Conservation (phyloP, 2,329 filamentous ascomycete genomes). For the Paecilomyces fulvus region DNA sequence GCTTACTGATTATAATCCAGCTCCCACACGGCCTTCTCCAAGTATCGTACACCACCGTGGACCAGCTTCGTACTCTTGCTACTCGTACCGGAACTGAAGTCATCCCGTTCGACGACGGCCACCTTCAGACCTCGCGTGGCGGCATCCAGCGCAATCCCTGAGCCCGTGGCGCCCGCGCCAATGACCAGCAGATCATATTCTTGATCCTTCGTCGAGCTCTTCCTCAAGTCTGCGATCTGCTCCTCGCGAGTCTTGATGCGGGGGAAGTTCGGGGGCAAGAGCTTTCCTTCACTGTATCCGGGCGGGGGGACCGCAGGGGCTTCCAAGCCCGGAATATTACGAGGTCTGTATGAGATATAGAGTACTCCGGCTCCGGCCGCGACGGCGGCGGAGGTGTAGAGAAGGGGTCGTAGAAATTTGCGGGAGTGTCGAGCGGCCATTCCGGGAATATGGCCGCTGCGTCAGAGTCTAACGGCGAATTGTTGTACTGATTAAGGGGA, state of each 20-base stretch:
- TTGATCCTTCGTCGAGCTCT: constrained; percentile 23
- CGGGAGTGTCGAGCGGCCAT: constrained; percentile 36
- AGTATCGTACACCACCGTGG: constrained; percentile 73
- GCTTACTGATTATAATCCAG: constrained; percentile 69
- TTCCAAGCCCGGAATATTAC: constrained; percentile 56
- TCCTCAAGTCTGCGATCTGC: constrained; percentile 45
- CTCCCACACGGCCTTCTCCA: constrained; percentile 81
- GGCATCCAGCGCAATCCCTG: constrained; percentile 73
- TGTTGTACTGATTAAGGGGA: neutral
- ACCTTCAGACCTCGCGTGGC: constrained; percentile 71
- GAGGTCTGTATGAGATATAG: constrained; percentile 55
- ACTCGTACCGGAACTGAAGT: constrained; percentile 74
- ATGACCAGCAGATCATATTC: constrained; percentile 69
- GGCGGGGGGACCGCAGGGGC: constrained; percentile 56
- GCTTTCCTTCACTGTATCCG: constrained; percentile 51
- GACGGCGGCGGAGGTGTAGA: constrained; percentile 51
- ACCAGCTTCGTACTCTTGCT: constrained; percentile 84
- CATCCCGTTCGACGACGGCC: constrained; percentile 71
- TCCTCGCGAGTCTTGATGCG: constrained; percentile 42
- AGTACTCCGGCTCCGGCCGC: constrained; percentile 48
- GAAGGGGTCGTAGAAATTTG: constrained; percentile 48
- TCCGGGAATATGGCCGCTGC: constrained; percentile 4
- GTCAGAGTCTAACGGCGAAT: neutral
- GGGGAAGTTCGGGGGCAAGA: constrained; percentile 46
- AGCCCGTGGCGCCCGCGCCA: constrained; percentile 69